Evolutionary conservation across 257 asterid species (phyloP).

Genomic region (Solanum dulcamara): DNA sequence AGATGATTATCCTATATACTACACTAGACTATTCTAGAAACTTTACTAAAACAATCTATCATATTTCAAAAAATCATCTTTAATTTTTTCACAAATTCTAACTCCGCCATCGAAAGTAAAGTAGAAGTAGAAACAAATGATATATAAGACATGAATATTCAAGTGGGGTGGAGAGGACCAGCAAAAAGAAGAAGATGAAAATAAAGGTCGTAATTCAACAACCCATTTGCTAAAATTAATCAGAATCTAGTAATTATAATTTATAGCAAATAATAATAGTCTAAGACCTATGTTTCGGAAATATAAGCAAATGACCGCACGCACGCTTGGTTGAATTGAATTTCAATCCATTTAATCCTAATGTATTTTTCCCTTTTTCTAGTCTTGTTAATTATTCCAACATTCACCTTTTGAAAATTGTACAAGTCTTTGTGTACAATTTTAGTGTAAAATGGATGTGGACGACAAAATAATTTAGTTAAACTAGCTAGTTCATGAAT

Average conservation of each 20-base stretch:
- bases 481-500: not conserved
- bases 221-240: not conserved
- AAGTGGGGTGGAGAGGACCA: not conserved
- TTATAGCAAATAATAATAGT: not conserved
- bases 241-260: not conserved
- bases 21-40: no score
- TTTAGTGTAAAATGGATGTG: not conserved
- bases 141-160: not conserved
- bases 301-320: not conserved
- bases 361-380: not conserved
- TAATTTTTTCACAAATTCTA: no score
- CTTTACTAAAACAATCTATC: no score
- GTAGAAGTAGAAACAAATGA: not conserved
- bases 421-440: not conserved
- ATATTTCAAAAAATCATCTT: no score
- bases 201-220: not conserved
- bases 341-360: not conserved
- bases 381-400: not conserved
- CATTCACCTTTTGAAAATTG: not conserved
- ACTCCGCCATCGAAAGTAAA: no score
- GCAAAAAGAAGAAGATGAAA: not conserved
- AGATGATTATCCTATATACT: no score
- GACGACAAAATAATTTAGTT: not conserved
- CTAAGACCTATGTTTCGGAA: not conserved
- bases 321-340: conserved; percentile 1